phyloP scores from a whole-genome alignment of 345 rosid species.

The Toxicodendron radicans region DNA sequence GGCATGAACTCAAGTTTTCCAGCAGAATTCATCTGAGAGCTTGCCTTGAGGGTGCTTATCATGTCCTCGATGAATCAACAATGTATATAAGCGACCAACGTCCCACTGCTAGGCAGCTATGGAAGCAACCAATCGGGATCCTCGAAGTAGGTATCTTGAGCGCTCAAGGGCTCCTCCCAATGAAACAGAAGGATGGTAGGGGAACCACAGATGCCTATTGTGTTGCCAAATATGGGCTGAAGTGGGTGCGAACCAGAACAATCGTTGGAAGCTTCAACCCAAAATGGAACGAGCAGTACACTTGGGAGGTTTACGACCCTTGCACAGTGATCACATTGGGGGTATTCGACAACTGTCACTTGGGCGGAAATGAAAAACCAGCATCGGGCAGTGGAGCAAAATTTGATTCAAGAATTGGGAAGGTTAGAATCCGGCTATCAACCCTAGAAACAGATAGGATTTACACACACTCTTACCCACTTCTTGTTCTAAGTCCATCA shows the following conservation, averaged over 20 bases:
- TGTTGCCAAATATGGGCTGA: conserved; percentile 83
- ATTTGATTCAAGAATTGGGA: conserved; percentile 69
- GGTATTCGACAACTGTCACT: conserved; percentile 82
- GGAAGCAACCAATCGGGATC: conserved; percentile 87
- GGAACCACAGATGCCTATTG: conserved; percentile 77
- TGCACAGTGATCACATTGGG: conserved; percentile 80
- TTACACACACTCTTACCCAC: conserved; percentile 79
- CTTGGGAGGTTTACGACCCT: conserved; percentile 87
- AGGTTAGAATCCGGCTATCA: conserved; percentile 74
- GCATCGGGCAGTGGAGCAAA: conserved; percentile 41
- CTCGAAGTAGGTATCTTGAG: conserved; percentile 83
- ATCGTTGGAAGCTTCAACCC: conserved; percentile 67
- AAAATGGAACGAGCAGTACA: conserved; percentile 90
- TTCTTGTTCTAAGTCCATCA: conserved; percentile 59
- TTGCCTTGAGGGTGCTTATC: conserved; percentile 93
- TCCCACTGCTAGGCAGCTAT: conserved; percentile 82
- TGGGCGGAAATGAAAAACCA: conserved; percentile 61
- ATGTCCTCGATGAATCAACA: conserved; percentile 90
- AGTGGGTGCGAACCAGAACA: conserved; percentile 86
- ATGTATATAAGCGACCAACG: conserved; percentile 79
- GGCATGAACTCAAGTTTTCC: conserved; percentile 78
- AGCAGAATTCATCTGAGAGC: conserved; percentile 73
- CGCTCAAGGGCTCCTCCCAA: conserved; percentile 73
- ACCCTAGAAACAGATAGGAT: conserved; percentile 71
- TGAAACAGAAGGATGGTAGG: conserved; percentile 70